Percentiles rank a stretch among this genome's conserved stretches.
phyloP scores from a whole-genome alignment of 108 stramenopile genomes.

The Nitzschia inconspicua region DNA sequence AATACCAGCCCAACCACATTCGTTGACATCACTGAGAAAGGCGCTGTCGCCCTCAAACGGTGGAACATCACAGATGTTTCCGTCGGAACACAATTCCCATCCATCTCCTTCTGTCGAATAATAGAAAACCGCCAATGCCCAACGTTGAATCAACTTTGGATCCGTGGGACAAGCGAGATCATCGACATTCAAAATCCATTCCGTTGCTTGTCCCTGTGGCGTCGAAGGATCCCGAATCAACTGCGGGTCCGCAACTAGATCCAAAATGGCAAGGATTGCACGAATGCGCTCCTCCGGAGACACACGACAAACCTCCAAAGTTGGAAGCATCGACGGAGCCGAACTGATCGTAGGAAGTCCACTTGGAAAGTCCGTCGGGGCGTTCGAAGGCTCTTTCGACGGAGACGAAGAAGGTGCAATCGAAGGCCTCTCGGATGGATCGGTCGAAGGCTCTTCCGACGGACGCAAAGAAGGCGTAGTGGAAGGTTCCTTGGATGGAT shows the following conservation, averaged over 20 bases:
- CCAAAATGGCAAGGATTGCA: conserved; percentile 16
- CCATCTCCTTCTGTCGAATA: conserved; percentile 56
- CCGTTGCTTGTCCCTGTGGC: conserved; percentile 35
- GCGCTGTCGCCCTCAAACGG: conserved; percentile 1
- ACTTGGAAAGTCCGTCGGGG: no score
- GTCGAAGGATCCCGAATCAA: conserved; percentile 24
- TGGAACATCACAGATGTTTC: conserved; percentile 27
- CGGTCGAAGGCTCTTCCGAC: no score
- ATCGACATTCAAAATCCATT: conserved; percentile 43
- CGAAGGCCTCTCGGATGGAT: no score
- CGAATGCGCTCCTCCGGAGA: conserved; percentile 22
- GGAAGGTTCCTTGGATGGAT: no score
- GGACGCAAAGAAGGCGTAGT: no score
- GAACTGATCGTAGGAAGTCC: no score
- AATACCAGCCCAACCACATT: conserved; percentile 63
- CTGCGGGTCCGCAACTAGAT: conserved; percentile 1
- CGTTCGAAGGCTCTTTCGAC: no score
- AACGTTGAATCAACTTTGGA: conserved; percentile 59
- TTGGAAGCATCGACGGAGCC: conserved; percentile 9
- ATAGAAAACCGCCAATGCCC: conserved; percentile 71
- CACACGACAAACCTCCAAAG: conserved; percentile 15
- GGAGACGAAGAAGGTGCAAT: no score
- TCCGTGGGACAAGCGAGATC: conserved; percentile 31
- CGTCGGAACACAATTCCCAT: conserved; percentile 48
- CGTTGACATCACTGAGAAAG: conserved; percentile 36